These are phyloP conservation scores for Coelastrella sp. DNA, from an alignment of 139 green algal genomes.

Conservation along the genomic window DNA sequence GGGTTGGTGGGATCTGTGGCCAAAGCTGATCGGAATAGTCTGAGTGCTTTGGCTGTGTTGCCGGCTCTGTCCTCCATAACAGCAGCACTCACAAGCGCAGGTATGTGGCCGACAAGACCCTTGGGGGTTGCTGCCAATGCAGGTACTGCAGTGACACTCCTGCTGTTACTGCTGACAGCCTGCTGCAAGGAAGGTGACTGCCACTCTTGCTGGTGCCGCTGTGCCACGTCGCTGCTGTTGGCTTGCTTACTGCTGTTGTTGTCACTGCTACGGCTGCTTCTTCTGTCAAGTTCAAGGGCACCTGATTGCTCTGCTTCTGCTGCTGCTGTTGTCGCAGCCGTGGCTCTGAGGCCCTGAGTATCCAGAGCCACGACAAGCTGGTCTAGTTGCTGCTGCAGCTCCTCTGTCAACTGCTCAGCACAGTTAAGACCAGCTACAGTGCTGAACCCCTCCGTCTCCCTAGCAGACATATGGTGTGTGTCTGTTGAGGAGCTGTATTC, in stretches of 20 bases:
- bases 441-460: no score
- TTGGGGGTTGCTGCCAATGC: not conserved
- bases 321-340: slow-evolving; percentile 14
- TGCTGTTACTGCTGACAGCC: not conserved
- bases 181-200: no score
- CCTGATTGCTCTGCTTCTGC: not conserved
- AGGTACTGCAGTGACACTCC: not conserved
- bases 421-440: no score
- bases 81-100: slow-evolving; percentile 17
- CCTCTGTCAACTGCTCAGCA: not conserved
- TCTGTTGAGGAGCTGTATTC: not conserved
- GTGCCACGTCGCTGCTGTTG: not conserved
- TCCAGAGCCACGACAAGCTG: not conserved
- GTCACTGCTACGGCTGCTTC: not conserved
- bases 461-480: no score
- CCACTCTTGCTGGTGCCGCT: no score
- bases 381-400: slow-evolving; percentile 9
- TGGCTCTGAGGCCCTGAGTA: not conserved
- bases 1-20: not conserved
- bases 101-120: slow-evolving; percentile 35
- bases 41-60: slow-evolving; percentile 31
- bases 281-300: not conserved
- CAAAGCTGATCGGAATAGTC: slow-evolving; percentile 26
- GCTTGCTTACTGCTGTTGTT: not conserved
- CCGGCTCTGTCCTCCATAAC: slow-evolving; percentile 51